phyloP scores from a whole-genome alignment of 2,329 filamentous ascomycete genomes.

The Monosporascus ibericus region DNA sequence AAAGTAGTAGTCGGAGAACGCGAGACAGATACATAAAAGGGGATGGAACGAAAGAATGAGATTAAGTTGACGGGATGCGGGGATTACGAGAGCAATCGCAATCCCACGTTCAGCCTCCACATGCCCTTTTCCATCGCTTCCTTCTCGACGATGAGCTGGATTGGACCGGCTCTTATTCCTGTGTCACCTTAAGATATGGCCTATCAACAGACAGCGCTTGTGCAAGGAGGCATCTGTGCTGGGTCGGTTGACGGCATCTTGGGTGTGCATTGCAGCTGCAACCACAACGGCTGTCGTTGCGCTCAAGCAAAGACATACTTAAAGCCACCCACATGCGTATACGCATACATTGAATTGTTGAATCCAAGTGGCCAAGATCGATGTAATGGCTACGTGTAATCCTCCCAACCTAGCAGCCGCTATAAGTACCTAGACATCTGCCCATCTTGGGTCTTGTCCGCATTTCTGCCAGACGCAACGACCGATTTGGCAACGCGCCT shows the following conservation, averaged over 20 bases:
- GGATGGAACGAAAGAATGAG: neutral
- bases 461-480: too few species aligned
- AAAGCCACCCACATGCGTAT: neutral
- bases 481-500: neutral
- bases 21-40: neutral
- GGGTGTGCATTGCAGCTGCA: neutral
- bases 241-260: neutral
- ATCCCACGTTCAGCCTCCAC: neutral
- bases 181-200: neutral
- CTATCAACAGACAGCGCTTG: neutral
- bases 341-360: slow-evolving; percentile 3
- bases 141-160: neutral
- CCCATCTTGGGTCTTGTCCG: neutral
- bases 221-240: neutral
- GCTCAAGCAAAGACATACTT: neutral
- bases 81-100: neutral
- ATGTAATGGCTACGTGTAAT: slow-evolving; percentile 18
- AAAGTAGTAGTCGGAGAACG: neutral
- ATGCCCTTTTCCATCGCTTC: neutral
- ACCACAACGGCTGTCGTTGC: slow-evolving; percentile 5
- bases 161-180: neutral
- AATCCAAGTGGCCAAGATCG: slow-evolving; percentile 22
- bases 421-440: too few species aligned
- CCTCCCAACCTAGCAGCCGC: slow-evolving; percentile 1
- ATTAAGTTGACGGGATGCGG: neutral